Percentiles rank a stretch among this genome's conserved stretches.
phyloP scores from a whole-genome alignment of 805 yeast genomes.

The Ogataea allantospora region DNA sequence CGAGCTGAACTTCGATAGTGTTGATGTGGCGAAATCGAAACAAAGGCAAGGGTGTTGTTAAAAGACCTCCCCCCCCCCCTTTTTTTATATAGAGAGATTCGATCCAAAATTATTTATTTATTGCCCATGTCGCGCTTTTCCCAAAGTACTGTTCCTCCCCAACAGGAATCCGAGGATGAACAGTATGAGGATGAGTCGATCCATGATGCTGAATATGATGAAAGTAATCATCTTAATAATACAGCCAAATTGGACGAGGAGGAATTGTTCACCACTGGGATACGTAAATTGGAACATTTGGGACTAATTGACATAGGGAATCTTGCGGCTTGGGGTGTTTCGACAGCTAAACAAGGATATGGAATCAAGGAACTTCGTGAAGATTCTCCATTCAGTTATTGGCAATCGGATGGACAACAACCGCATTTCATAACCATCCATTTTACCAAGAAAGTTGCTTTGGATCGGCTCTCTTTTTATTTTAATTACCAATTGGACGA shows the following conservation, averaged over 20 bases:
- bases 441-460: conserved; percentile 71
- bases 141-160: conserved; percentile 4
- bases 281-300: conserved; percentile 51
- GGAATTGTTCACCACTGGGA: conserved; percentile 36
- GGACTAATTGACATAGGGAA: conserved; percentile 76
- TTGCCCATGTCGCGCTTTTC: conserved; percentile 12
- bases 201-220: conserved; percentile 12
- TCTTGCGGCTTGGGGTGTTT: conserved; percentile 80
- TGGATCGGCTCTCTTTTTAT: conserved; percentile 68
- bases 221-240: conserved; percentile 8
- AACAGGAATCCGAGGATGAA: conserved; percentile 12
- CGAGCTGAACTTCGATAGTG: conserved; percentile 27
- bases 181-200: conserved; percentile 13
- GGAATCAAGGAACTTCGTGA: conserved; percentile 73
- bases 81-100: not conserved
- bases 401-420: conserved; percentile 95
- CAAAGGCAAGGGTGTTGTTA: conserved; percentile 6
- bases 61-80: no score
- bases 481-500: conserved; percentile 76
- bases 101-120: conserved; percentile 1
- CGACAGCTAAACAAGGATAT: conserved; percentile 70
- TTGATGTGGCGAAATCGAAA: conserved; percentile 21
- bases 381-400: conserved; percentile 66
- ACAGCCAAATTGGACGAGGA: conserved; percentile 20
- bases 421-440: conserved; percentile 82